phyloP scores from a whole-genome alignment of 2,329 filamentous ascomycete species.

The Aspergillus ruber region DNA sequence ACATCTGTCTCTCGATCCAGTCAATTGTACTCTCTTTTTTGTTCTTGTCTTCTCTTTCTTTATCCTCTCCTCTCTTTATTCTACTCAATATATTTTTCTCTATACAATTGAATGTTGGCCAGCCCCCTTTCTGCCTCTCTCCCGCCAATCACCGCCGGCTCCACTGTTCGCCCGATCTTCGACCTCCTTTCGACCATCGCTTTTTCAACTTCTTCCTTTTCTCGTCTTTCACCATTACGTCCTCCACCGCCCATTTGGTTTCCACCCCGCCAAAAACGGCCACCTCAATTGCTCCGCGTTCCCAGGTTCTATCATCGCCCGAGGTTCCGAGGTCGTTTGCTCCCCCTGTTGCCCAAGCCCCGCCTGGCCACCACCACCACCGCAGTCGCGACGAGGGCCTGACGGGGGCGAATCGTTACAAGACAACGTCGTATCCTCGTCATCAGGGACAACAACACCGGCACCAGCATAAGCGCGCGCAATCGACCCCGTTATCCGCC shows the following conservation, averaged over 20 bases:
- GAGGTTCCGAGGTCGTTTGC: conserved; percentile 26
- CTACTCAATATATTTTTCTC: background rate
- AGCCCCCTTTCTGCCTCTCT: conserved; percentile 17
- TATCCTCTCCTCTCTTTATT: background rate
- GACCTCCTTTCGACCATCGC: conserved; percentile 5
- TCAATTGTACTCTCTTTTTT: background rate
- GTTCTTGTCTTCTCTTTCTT: background rate
- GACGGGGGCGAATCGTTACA: background rate
- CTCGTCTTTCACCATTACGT: conserved; percentile 4
- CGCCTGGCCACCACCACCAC: conserved; percentile 11
- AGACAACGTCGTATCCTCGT: background rate
- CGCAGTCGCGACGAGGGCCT: conserved; percentile 3
- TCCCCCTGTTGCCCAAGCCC: conserved; percentile 5
- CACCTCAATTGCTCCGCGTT: conserved; percentile 13
- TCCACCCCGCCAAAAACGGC: conserved; percentile 20
- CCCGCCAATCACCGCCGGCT: conserved; percentile 18
- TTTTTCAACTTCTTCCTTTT: conserved; percentile 6
- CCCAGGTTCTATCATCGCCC: conserved; percentile 30
- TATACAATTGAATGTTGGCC: conserved; percentile 5
- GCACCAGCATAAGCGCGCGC: background rate
- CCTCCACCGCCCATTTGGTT: conserved; percentile 1
- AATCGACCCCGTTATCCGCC: background rate
- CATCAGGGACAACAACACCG: background rate
- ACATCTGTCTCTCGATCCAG: background rate
- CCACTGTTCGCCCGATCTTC: conserved; percentile 4